Evolutionary conservation across 306 rosid species (phyloP), one percentile per base, ranked within the genome.

Genomic region (Adenanthera pavonina): DNA sequence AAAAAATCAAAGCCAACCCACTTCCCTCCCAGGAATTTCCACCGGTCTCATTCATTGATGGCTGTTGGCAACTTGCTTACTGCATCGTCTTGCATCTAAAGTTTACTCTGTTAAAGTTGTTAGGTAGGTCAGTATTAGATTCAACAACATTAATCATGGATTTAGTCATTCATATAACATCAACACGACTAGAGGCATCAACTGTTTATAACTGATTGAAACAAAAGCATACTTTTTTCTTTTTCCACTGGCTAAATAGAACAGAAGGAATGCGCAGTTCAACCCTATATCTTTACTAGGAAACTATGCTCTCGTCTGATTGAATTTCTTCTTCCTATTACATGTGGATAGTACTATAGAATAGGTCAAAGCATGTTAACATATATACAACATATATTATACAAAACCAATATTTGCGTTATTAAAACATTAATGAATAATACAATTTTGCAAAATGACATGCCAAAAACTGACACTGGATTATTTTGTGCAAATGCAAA

Each of bases 11-110:
- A 25, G 82, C 78, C 43, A 30, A 80, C 77, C 80, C 89, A 67
- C 67, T 85, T 54, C 88, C 75, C 66, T 72, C 86, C 88, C 85
- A 85, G 91, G 85, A 75, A 85, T 78, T 82, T 84, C 82, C 82
- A 33, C 61, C 46, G 80, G 85, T 65, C 74, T 77, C 87, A 83
- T 88, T 88, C 86, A 88, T 89, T 88, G 82, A 80, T 69, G 77
- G 82, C 72, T 69, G 87, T 76, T 78, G 87, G 56, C 87, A 77
- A 77, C 89, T 81, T 71, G 84, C 76, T 38, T 53, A 84, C 86
- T 78, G 85, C 86, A 70, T 56, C 76, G 1, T 49, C 88, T 71
- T 84, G 78, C 56, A 68, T 81, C 84, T 82, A 68, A 82, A 60
- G 76, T 78, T 82, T 87, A 79, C 74, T 82, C 90, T 87, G 88